These are phyloP conservation scores for Debaryomyces sp. DNA, from an alignment of 1,139 yeast species.

Conservation along the genomic window DNA sequence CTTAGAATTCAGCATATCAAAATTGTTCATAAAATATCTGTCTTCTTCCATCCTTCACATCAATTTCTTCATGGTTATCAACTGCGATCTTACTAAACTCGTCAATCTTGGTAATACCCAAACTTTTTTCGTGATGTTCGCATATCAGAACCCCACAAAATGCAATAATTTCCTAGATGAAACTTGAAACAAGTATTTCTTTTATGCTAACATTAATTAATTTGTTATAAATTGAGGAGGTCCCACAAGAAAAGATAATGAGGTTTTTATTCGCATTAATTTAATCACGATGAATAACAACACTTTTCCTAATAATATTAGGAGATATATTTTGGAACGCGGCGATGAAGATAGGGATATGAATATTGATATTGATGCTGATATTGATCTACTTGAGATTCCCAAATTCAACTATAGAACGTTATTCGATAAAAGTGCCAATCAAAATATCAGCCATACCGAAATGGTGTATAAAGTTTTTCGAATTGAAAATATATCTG, in stretches of 20 bases:
- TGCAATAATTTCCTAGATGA: background rate
- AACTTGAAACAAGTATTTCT: background rate
- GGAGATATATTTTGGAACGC: background rate
- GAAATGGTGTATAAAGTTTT: constrained; percentile 1
- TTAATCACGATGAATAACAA: background rate
- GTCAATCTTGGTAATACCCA: background rate
- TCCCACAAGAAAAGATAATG: background rate
- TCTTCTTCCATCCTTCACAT: too few relatives aligned
- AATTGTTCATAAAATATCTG: too few relatives aligned
- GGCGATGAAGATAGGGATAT: background rate
- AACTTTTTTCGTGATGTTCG: background rate
- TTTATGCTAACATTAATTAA: background rate
- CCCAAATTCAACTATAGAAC: background rate
- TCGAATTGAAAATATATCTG: background rate
- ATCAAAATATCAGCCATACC: background rate
- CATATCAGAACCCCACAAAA: background rate
- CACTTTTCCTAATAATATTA: background rate
- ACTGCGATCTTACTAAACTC: background rate
- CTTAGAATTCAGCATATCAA: too few relatives aligned
- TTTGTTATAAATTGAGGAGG: background rate
- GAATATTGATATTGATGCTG: background rate
- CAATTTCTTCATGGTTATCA: background rate
- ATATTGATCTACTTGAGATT: background rate
- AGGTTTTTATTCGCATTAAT: background rate
- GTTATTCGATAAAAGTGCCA: background rate